A percentile compares a stretch with the other conserved stretches of the same genome.
These are phyloP conservation scores for Aspergillus phoenicis DNA, from an alignment of 2,329 filamentous ascomycete genomes.

Conservation along the genomic window DNA sequence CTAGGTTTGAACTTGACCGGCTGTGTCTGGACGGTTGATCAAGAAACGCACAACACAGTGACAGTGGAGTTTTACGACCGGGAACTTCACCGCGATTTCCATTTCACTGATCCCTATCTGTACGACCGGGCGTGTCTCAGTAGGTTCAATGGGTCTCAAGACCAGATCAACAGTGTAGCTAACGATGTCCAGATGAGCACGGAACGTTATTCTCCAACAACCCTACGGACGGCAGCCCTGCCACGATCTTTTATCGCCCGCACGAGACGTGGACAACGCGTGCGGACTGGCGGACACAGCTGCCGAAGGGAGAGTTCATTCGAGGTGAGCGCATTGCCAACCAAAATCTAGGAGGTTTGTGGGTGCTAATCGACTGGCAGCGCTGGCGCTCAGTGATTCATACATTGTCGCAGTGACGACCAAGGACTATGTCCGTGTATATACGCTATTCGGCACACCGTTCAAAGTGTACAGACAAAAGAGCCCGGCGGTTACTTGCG, in stretches of 20 bases:
- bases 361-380: constrained; percentile 34
- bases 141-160: constrained; percentile 38
- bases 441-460: constrained; percentile 88
- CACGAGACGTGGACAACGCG: constrained; percentile 96
- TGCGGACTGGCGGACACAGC: constrained; percentile 82
- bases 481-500: constrained; percentile 88
- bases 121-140: constrained; percentile 95
- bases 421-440: constrained; percentile 85
- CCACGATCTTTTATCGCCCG: constrained; percentile 91
- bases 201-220: constrained; percentile 85
- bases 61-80: constrained; percentile 98
- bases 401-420: constrained; percentile 89
- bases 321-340: constrained; percentile 46
- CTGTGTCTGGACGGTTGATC: constrained; percentile 95
- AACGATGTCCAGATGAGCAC: constrained; percentile 61
- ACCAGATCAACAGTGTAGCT: constrained; percentile 18
- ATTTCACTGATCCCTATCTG: constrained; percentile 93
- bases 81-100: constrained; percentile 87
- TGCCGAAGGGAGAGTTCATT: constrained; percentile 86
- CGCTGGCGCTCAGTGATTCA: constrained; percentile 87
- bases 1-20: constrained; percentile 79
- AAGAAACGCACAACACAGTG: constrained; percentile 89
- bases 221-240: constrained; percentile 66
- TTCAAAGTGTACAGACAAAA: constrained; percentile 90
- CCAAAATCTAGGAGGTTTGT: background rate